Percentiles rank a stretch among this genome's conserved stretches.
Evolutionary conservation across 1,284 basidiomycete genomes (phyloP).

Genomic region (Pascua guehoae): DNA sequence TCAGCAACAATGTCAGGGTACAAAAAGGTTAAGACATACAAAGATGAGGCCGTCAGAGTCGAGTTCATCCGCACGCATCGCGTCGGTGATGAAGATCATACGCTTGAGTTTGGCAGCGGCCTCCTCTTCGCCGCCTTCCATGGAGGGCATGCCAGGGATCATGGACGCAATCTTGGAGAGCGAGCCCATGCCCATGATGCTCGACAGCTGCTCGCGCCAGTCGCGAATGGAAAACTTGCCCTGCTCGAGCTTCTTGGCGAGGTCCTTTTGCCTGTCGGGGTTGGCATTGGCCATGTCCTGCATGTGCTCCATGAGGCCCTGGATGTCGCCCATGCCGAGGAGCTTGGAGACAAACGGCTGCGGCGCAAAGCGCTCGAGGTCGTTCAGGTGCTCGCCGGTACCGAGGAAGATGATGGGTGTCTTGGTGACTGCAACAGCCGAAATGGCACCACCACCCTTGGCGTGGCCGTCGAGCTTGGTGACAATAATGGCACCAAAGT

Average conservation of each 20-base stretch:
- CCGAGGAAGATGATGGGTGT: slow-evolving; percentile 99
- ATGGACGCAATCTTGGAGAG: slow-evolving; percentile 97
- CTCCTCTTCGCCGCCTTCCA: slow-evolving; percentile 89
- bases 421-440: slow-evolving; percentile 87
- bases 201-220: slow-evolving; percentile 95
- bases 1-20: neutral
- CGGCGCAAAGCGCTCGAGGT: slow-evolving; percentile 92
- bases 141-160: slow-evolving; percentile 92
- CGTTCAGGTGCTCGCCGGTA: slow-evolving; percentile 93
- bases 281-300: slow-evolving; percentile 89
- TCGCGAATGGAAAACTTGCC: slow-evolving; percentile 95
- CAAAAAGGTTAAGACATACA: slow-evolving; percentile 50
- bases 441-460: slow-evolving; percentile 98
- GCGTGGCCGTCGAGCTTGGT: slow-evolving; percentile 99
- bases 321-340: slow-evolving; percentile 91
- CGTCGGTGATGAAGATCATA: slow-evolving; percentile 98
- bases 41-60: slow-evolving; percentile 93
- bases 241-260: slow-evolving; percentile 96
- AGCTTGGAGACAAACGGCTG: slow-evolving; percentile 97
- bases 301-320: slow-evolving; percentile 96
- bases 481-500: slow-evolving; percentile 98
- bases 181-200: slow-evolving; percentile 98
- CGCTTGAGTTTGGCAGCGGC: slow-evolving; percentile 81
- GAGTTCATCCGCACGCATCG: slow-evolving; percentile 88
- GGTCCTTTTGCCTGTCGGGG: slow-evolving; percentile 94